Evolutionary conservation across 306 rosid genomes (phyloP).

Genomic region (Castanospermum australe): DNA sequence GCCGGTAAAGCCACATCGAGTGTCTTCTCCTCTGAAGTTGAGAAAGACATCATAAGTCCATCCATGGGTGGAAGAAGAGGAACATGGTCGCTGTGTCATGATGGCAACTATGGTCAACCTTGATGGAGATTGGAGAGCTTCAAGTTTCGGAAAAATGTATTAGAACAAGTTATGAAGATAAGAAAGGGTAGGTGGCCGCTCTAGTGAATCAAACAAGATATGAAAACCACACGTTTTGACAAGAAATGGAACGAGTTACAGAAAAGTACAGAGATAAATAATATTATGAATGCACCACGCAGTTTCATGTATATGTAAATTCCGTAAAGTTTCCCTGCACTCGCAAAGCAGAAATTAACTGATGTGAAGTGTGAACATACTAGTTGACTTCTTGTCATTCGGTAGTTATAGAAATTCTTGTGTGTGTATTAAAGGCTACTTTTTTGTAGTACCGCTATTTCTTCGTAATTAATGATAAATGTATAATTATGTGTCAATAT

Average conservation of each 20-base stretch:
- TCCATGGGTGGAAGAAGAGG: neutral
- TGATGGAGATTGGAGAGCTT: neutral
- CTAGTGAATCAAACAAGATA: neutral
- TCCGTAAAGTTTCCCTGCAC: neutral
- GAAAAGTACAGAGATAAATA: too few species aligned
- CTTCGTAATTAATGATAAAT: too few species aligned
- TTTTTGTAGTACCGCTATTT: too few species aligned
- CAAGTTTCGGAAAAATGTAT: too few species aligned
- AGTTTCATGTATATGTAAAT: neutral
- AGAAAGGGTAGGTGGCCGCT: neutral
- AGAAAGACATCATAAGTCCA: conserved; percentile 20
- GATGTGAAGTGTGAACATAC: neutral
- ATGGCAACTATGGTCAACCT: neutral
- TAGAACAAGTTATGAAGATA: neutral
- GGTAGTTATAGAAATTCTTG: too few species aligned
- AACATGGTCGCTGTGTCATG: neutral
- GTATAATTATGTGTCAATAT: too few species aligned
- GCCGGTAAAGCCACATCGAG: conserved; percentile 21
- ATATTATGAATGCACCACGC: neutral
- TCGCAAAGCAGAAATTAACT: neutral
- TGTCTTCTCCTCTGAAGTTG: conserved; percentile 2
- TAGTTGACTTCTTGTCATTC: neutral
- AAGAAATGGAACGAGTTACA: too few species aligned
- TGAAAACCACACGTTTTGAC: neutral
- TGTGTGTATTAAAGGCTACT: too few species aligned